phyloP scores from a whole-genome alignment of 805 yeast genomes.

The Candida silvicultrix region DNA sequence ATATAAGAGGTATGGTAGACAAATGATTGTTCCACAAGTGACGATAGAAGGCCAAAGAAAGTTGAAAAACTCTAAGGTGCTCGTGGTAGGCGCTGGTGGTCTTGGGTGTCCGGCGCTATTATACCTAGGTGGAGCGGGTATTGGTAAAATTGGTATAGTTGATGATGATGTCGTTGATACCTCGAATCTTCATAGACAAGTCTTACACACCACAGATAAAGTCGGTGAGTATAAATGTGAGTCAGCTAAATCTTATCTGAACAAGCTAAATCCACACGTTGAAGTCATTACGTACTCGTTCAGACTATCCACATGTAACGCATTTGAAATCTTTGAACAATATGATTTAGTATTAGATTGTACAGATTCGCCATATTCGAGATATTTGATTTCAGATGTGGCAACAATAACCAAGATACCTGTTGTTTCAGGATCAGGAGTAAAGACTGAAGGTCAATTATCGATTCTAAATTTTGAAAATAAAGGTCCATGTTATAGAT shows the following conservation, averaged over 20 bases:
- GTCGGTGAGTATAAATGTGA: slow-evolving; percentile 73
- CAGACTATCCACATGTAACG: slow-evolving; percentile 48
- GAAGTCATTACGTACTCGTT: slow-evolving; percentile 43
- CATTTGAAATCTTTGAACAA: slow-evolving; percentile 49
- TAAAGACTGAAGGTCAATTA: slow-evolving; percentile 87
- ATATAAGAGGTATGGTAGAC: slow-evolving; percentile 83
- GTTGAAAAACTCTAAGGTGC: slow-evolving; percentile 50
- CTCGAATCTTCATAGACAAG: slow-evolving; percentile 87
- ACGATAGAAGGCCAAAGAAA: slow-evolving; percentile 45
- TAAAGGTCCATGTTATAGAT: slow-evolving; percentile 88
- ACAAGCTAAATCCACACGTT: slow-evolving; percentile 63
- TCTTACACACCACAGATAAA: slow-evolving; percentile 60
- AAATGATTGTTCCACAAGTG: slow-evolving; percentile 84
- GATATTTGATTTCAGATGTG: slow-evolving; percentile 84
- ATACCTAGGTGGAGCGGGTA: slow-evolving; percentile 83
- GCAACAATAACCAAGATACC: slow-evolving; percentile 65
- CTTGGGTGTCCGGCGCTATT: slow-evolving; percentile 87
- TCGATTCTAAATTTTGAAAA: slow-evolving; percentile 61
- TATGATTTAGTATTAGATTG: slow-evolving; percentile 87
- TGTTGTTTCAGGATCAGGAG: slow-evolving; percentile 86
- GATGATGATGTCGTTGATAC: slow-evolving; percentile 82
- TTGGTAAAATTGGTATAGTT: slow-evolving; percentile 78
- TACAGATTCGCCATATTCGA: slow-evolving; percentile 84
- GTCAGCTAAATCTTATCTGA: slow-evolving; percentile 58
- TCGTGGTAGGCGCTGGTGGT: slow-evolving; percentile 96